Base-by-base conservation (phyloP, 2,329 filamentous ascomycete genomes). In the Ascochyta clinopodiicola region DNA sequence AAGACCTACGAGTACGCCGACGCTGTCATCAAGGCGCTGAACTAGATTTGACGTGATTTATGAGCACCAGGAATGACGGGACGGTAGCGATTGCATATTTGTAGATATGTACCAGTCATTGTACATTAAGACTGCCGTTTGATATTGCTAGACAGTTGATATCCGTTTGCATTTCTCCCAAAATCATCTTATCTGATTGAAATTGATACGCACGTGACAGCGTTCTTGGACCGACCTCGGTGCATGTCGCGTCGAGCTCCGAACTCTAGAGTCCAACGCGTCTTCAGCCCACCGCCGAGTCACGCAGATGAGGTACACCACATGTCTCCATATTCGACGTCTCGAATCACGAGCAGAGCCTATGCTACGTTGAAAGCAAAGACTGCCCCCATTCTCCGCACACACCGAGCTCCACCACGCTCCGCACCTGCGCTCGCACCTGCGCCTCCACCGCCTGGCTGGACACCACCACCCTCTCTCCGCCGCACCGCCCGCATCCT, bases 1-100 rank as follows among this genome's bases (percentile, higher is more conserved):
- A 96, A 96, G 88, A 99, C 95, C 57, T 83, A 88, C 81, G 91
- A 99, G 83, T 99, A 96, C 79, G 92, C 95, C 56, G 85, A 84
- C 58, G 94, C 95, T 67, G 97, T 99, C 76, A 97, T 98, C 79
- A 81, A 82, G 73, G 82, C 82, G 61, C 77, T 88, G 59, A 73
- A 75, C 57, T 74, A 74, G 65, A 72, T 62, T 66, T 46, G 53
- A 56, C 58, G 59, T 60, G 58, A 62, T 66, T 62, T 57, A 69
- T 52, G 62, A 64, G 64, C 57, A 65, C 70, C 44, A 60, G 52
- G 58, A 56, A 64, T 49, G 61, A 63, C 40, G 58, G 64, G 54
- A 64, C 53, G 69, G 69, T 64, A 67, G 67, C 59, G 64, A 62
- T 67, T 73, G 66, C 64, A 70, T 72, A 71, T 67, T 50, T 73